Evolutionary conservation across 495 filamentous ascomycete genomes (phyloP).

Genomic region (Xylaria grammica): DNA sequence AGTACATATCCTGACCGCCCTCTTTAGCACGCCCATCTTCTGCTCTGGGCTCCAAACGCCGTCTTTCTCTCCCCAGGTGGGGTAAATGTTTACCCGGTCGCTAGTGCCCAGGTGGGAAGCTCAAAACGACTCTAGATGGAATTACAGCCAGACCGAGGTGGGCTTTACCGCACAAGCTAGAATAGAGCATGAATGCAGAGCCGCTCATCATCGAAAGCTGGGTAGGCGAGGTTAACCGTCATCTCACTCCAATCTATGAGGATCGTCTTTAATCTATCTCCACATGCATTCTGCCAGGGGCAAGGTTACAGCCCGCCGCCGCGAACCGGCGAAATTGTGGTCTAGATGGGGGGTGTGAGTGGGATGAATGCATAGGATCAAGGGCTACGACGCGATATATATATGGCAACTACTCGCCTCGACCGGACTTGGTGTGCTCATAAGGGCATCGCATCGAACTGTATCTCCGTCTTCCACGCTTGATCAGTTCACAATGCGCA

Average conservation of each 20-base stretch:
- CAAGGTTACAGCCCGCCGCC: neutral
- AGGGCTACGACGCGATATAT: constrained; percentile 3
- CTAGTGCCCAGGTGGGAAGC: too few species aligned
- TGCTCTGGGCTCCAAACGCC: too few species aligned
- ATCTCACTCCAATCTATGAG: constrained; percentile 1
- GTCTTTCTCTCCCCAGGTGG: too few species aligned
- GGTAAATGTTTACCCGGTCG: too few species aligned
- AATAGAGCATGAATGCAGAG: too few species aligned
- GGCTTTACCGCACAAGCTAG: too few species aligned
- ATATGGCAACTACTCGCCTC: neutral
- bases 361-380: neutral
- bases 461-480: neutral
- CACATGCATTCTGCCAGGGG: constrained; percentile 6
- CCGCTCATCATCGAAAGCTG: too few species aligned
- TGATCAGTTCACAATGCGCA: neutral
- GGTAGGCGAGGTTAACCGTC: too few species aligned
- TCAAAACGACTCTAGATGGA: too few species aligned
- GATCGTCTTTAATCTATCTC: constrained; percentile 15
- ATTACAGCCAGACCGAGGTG: too few species aligned
- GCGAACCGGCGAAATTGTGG: neutral
- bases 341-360: neutral
- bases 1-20: too few species aligned
- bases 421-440: neutral
- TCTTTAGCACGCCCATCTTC: too few species aligned
- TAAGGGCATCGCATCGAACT: neutral